Conservation (phyloP, 129 eudicot genomes). For the Ambrosia artemisiifolia region DNA sequence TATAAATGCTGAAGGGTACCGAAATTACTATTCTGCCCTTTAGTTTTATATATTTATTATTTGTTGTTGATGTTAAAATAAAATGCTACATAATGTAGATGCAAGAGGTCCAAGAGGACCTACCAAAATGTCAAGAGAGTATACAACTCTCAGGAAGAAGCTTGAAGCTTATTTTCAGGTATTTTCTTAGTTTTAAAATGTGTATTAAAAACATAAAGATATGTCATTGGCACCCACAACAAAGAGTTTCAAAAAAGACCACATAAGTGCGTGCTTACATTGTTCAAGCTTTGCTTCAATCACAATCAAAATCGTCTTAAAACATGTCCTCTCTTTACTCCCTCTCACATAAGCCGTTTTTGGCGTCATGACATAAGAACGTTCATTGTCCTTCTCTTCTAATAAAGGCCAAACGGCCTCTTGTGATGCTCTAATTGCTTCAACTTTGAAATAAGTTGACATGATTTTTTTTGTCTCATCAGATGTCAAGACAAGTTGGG, state of each 20-base stretch:
- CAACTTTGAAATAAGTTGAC: too few species aligned
- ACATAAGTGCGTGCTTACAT: too few species aligned
- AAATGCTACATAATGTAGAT: slow-evolving; percentile 40
- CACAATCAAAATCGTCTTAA: too few species aligned
- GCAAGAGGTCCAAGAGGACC: slow-evolving; percentile 84
- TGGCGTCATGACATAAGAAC: too few species aligned
- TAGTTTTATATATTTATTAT: neutral
- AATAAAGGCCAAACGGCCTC: too few species aligned
- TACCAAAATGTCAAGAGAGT: slow-evolving; percentile 84
- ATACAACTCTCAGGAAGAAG: slow-evolving; percentile 68
- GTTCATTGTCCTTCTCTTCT: too few species aligned
- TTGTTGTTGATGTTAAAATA: neutral
- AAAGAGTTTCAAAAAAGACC: too few species aligned
- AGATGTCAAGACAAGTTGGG: slow-evolving; percentile 88
- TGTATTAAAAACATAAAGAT: neutral
- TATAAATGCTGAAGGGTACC: slow-evolving; percentile 72
- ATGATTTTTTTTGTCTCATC: slow-evolving; percentile 7
- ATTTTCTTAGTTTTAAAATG: neutral
- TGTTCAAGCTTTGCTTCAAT: too few species aligned
- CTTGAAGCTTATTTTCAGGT: slow-evolving; percentile 95
- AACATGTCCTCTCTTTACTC: too few species aligned
- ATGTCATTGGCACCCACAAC: too few species aligned
- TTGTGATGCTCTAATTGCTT: too few species aligned
- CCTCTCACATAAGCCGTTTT: too few species aligned
- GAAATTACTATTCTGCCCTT: neutral